Evolutionary conservation across 306 rosid species (phyloP).

Genomic region (Luffa acutangula): DNA sequence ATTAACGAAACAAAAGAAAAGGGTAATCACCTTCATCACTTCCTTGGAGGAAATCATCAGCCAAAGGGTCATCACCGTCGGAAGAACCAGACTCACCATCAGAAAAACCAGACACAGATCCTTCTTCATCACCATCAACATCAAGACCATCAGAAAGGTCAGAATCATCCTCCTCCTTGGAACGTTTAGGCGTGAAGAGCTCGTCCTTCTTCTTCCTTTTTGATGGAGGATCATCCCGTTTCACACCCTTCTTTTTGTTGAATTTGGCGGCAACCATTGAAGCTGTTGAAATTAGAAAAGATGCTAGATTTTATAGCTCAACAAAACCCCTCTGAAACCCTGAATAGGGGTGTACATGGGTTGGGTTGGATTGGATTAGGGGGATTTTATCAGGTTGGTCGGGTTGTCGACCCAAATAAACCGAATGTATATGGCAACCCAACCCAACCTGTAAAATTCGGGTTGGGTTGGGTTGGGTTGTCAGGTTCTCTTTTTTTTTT

Average conservation of each 20-base stretch:
- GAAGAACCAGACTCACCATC: slow-evolving; percentile 29
- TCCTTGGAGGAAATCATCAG: slow-evolving; percentile 59
- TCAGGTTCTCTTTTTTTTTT: too few species aligned
- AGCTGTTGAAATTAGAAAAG: slow-evolving; percentile 1
- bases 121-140: slow-evolving; percentile 21
- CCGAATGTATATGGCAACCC: too few species aligned
- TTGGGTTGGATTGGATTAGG: too few species aligned
- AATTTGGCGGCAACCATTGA: slow-evolving; percentile 25
- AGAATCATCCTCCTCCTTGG: slow-evolving; percentile 9
- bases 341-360: too few species aligned
- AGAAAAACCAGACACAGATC: slow-evolving; percentile 31
- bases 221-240: slow-evolving; percentile 16
- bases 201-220: slow-evolving; percentile 36
- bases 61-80: slow-evolving; percentile 53
- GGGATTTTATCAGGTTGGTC: too few species aligned
- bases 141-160: slow-evolving; percentile 29
- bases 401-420: too few species aligned
- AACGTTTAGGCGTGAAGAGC: slow-evolving; percentile 19
- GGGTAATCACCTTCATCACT: slow-evolving; percentile 44
- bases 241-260: slow-evolving; percentile 27
- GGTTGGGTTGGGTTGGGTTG: too few species aligned
- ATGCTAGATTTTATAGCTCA: neutral
- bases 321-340: neutral
- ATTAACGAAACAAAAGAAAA: neutral
- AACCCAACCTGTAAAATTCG: too few species aligned